Base-by-base conservation (phyloP, 2,329 filamentous ascomycete species). In the Macrophomina tecta region DNA sequence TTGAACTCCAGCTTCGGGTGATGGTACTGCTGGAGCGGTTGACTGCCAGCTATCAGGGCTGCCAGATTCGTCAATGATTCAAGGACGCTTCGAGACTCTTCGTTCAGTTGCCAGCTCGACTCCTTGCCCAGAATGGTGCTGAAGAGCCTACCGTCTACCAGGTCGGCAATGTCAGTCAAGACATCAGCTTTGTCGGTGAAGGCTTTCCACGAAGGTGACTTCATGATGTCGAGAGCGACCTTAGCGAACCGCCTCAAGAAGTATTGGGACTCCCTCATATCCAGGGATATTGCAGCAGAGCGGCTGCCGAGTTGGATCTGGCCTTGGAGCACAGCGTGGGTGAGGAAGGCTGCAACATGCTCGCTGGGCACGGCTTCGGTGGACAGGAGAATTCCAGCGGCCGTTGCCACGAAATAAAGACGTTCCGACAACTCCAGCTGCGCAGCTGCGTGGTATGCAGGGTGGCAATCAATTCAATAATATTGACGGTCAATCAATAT, bases 71-170 rank as follows among this genome's bases (percentile, higher is more conserved):
- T 14, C 52, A 65, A 18, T 18, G 49, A 3, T 42, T 38, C 12
- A 18, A 16, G 18, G 60, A 4, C n/a, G 45, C 32, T 42, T 46
- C 11, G 14, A 16, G 53, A 65, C 0, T 65, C 42, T 42, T 28
- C 18, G 18, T 32, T 28, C 40, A 65, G 16, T 7, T 60, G 5
- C 40, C 28, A 18, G 4, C 18, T 18, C 9, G 32, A 30, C 6
- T 28, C 1, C 3, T 51, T 23, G 1, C 9, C 6, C 3, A 65
- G 5, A 34, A 65, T n/a, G 9, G 18, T 14, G n/a, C 75, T 69
- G 67, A 83, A 80, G 5, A 86, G 71, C 46, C 85, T 79, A 5
- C 87, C 87, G 73, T 89, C 87, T 14, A 89, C 73, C 5, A 86
- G 74, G 72, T 89, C 87, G 16, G 79, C 79, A 5, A 87, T 72